A percentile compares a stretch with the other conserved stretches of the same genome.
Conservation (phyloP, 129 eudicot species). For the Chrysanthemum makinoi region DNA sequence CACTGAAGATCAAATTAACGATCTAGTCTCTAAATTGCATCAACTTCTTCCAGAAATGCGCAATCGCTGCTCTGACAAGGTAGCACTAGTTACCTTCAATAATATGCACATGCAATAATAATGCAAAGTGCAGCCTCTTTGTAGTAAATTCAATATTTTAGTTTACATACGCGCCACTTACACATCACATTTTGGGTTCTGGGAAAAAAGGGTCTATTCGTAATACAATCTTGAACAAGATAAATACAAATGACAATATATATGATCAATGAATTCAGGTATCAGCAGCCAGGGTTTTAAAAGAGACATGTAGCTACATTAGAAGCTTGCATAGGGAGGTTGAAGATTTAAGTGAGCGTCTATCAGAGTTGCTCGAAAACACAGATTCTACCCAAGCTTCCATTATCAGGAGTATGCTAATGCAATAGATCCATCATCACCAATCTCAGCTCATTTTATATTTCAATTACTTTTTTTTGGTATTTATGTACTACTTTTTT, state of each 20-base stretch:
- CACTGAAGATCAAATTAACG: slow-evolving; percentile 80
- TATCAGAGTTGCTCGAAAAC: slow-evolving; percentile 69
- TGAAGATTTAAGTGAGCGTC: slow-evolving; percentile 71
- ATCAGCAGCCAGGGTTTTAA: slow-evolving; percentile 82
- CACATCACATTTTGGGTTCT: no score
- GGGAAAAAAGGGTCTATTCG: no score
- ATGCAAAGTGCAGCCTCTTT: no score
- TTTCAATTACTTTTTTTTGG: not conserved
- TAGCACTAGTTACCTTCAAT: slow-evolving; percentile 16
- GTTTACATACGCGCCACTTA: no score
- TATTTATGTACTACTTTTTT: not conserved
- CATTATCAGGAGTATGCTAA: slow-evolving; percentile 79
- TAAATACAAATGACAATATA: not conserved
- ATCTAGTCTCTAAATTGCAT: slow-evolving; percentile 83
- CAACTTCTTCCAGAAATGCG: slow-evolving; percentile 88
- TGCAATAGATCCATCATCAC: slow-evolving; percentile 7
- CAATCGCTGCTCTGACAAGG: slow-evolving; percentile 68
- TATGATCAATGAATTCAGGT: slow-evolving; percentile 33
- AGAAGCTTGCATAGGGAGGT: slow-evolving; percentile 82
- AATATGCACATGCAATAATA: slow-evolving; percentile 7
- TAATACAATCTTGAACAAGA: not conserved
- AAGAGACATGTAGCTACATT: slow-evolving; percentile 95
- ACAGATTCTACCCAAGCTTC: slow-evolving; percentile 82
- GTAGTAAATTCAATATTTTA: no score
- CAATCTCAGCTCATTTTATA: not conserved